Evolutionary conservation across 768 basidiomycete genomes (phyloP).

Genomic region (Amanita brunnescens): DNA sequence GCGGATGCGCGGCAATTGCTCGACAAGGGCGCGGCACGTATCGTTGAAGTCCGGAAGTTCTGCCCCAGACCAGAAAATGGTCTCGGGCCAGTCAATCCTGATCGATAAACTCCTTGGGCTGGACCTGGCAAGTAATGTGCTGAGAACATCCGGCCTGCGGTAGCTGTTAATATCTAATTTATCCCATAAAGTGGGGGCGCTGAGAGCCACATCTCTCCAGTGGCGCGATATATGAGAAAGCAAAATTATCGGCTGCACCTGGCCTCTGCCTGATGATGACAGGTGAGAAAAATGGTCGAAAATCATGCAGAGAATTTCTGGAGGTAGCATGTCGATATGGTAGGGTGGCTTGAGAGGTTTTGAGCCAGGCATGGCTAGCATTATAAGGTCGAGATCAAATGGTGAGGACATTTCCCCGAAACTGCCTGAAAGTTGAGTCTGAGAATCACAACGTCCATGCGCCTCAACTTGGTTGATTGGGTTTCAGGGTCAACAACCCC

Average conservation of each 20-base stretch:
- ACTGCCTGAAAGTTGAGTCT: background rate
- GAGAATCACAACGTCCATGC: background rate
- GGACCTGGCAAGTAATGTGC: conserved; percentile 5
- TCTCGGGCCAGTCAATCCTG: conserved; percentile 3
- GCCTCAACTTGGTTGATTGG: background rate
- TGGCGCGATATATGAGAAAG: conserved; percentile 40
- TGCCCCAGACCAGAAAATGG: conserved; percentile 5
- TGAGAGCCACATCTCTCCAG: conserved; percentile 44
- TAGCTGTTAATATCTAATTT: background rate
- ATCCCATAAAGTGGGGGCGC: conserved; percentile 41
- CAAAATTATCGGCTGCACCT: conserved; percentile 32
- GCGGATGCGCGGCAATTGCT: background rate
- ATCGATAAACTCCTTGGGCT: background rate
- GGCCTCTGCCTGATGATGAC: conserved; percentile 5
- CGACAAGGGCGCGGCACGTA: background rate
- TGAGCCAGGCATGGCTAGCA: background rate
- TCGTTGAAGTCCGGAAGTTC: conserved; percentile 7
- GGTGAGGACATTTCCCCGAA: conserved; percentile 5
- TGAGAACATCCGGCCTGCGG: conserved; percentile 2
- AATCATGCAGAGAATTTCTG: conserved; percentile 7
- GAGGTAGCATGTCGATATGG: conserved; percentile 7
- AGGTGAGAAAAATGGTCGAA: conserved; percentile 4
- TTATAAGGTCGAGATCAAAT: conserved; percentile 5
- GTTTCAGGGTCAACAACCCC: background rate
- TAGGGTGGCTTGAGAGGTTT: background rate